A percentile compares a stretch with the other conserved stretches of the same genome.
Evolutionary conservation across 164 flowering plant genomes (phyloP).

Genomic region (Umbellularia californica): DNA sequence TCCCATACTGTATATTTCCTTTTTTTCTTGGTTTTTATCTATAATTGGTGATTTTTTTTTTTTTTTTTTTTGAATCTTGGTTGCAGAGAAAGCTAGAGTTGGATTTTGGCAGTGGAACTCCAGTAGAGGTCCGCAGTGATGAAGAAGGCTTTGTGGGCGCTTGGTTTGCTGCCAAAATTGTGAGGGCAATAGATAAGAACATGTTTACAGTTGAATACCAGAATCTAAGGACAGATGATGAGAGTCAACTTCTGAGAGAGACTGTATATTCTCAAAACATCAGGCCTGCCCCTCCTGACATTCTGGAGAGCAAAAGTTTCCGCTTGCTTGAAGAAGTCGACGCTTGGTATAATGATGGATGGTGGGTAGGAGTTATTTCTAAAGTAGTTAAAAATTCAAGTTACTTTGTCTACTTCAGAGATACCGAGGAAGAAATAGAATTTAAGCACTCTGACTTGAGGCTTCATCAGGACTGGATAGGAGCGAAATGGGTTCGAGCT

Average conservation of each 20-base stretch:
- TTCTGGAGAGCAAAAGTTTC: conserved; percentile 26
- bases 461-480: conserved; percentile 70
- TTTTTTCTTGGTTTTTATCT: background rate
- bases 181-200: conserved; percentile 30
- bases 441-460: conserved; percentile 51
- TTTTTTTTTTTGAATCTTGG: background rate
- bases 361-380: conserved; percentile 84
- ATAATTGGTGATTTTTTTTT: background rate
- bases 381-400: conserved; percentile 39
- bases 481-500: conserved; percentile 61
- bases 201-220: conserved; percentile 56
- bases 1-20: background rate
- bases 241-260: conserved; percentile 45
- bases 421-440: conserved; percentile 42
- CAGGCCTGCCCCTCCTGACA: conserved; percentile 65
- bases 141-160: conserved; percentile 80
- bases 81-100: conserved; percentile 11
- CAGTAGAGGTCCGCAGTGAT: conserved; percentile 73
- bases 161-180: conserved; percentile 64
- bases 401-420: conserved; percentile 57
- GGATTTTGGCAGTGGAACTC: conserved; percentile 34
- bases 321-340: conserved; percentile 58
- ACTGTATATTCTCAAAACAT: conserved; percentile 43
- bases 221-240: conserved; percentile 59
- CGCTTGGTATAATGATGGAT: conserved; percentile 72